Percentiles rank a stretch among this genome's conserved stretches.
phyloP scores from a whole-genome alignment of 23 red algal genomes.

The Gracilaria domingensis region DNA sequence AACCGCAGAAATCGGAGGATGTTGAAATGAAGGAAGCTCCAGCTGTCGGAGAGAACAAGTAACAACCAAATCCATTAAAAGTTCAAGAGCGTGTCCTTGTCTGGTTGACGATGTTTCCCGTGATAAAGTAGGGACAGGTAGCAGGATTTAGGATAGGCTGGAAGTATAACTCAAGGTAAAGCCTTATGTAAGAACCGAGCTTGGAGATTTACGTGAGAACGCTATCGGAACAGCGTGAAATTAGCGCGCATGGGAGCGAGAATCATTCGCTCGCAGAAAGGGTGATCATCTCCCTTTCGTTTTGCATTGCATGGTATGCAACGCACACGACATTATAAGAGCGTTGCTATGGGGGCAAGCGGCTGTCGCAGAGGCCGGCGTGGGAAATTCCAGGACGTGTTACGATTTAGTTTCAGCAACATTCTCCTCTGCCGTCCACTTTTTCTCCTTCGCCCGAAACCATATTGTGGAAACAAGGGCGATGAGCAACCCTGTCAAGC shows the following conservation, averaged over 20 bases:
- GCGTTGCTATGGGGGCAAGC: neutral
- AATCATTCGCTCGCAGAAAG: no score
- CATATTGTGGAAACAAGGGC: conserved; percentile 61
- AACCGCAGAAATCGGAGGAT: neutral
- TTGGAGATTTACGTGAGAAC: no score
- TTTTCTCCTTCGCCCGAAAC: conserved; percentile 52
- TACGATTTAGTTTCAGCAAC: neutral
- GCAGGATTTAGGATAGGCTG: neutral
- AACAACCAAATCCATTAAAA: neutral
- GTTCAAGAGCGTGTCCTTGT: neutral
- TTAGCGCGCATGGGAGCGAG: no score
- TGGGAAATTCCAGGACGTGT: neutral
- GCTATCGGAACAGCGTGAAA: no score
- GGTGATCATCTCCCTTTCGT: no score
- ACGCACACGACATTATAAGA: no score
- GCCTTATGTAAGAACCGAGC: neutral
- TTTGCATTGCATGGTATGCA: no score
- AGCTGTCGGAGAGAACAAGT: conserved; percentile 17
- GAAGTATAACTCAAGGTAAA: neutral
- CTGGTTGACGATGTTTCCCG: neutral
- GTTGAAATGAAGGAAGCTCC: conserved; percentile 53
- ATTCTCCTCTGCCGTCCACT: conserved; percentile 25
- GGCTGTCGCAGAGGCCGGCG: neutral
- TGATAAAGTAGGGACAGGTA: neutral
- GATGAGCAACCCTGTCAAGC: conserved; percentile 47